These are phyloP conservation scores for Linderniella brevidens DNA, from an alignment of 257 asterid species.

Conservation along the genomic window DNA sequence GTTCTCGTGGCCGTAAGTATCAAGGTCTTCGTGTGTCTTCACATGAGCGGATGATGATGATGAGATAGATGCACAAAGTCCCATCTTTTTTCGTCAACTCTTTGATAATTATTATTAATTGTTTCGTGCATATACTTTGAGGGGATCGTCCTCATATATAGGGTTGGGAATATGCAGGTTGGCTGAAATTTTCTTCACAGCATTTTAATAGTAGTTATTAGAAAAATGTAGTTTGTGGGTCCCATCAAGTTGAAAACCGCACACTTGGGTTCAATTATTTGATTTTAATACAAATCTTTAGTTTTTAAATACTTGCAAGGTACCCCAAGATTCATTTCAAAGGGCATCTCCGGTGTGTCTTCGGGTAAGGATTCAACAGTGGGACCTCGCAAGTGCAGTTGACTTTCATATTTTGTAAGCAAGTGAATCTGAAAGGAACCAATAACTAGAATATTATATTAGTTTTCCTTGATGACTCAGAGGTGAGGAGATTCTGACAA, in stretches of 20 bases:
- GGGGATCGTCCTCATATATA: constrained; percentile 13
- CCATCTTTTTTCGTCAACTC: neutral
- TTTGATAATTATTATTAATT: too few species aligned
- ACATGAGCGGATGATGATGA: constrained; percentile 8
- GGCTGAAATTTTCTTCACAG: too few species aligned
- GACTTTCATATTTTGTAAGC: too few species aligned
- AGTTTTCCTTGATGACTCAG: too few species aligned
- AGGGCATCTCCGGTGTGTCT: constrained; percentile 19
- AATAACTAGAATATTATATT: too few species aligned
- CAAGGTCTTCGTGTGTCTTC: constrained; percentile 22
- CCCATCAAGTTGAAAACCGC: constrained; percentile 13
- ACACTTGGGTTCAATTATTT: constrained; percentile 17
- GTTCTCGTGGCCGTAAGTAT: constrained; percentile 30
- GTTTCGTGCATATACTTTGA: constrained; percentile 4
- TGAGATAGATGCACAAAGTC: constrained; percentile 28
- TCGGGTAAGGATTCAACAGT: constrained; percentile 4
- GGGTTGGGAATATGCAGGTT: constrained; percentile 15
- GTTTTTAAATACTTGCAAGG: constrained; percentile 5
- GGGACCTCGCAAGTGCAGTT: too few species aligned
- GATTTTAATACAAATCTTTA: constrained; percentile 9
- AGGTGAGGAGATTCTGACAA: too few species aligned
- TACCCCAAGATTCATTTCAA: constrained; percentile 47
- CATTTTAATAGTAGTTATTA: too few species aligned
- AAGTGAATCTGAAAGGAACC: too few species aligned
- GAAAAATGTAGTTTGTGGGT: constrained; percentile 8